Percentiles rank a stretch among this genome's conserved stretches.
phyloP scores from a whole-genome alignment of 352 stramenopile genomes.

The Pythium scleroteichum region DNA sequence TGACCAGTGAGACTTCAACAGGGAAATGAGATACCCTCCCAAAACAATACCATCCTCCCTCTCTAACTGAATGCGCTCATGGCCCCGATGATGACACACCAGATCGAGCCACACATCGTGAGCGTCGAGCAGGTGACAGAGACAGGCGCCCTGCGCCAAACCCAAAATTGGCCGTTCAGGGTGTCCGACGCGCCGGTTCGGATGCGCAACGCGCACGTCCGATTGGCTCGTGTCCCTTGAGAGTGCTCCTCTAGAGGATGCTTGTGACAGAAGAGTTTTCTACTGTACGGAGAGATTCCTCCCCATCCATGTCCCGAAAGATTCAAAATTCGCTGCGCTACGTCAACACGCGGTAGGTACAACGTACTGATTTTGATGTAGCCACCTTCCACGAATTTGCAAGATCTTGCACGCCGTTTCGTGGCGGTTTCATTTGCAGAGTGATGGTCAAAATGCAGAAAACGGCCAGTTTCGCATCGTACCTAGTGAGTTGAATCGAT shows the following conservation, averaged over 20 bases:
- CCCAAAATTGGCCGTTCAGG: not conserved
- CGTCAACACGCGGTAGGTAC: no score
- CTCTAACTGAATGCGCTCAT: no score
- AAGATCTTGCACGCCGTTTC: slow-evolving; percentile 11
- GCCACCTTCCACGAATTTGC: slow-evolving; percentile 9
- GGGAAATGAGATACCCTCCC: not conserved
- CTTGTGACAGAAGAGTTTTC: no score
- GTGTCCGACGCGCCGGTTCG: not conserved
- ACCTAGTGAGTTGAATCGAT: slow-evolving; percentile 7
- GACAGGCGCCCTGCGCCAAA: not conserved
- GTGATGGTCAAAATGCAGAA: slow-evolving; percentile 3
- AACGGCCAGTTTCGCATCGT: not conserved
- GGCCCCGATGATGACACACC: no score
- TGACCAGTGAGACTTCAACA: slow-evolving; percentile 9
- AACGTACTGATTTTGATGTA: not conserved
- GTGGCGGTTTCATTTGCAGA: slow-evolving; percentile 16
- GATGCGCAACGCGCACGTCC: not conserved
- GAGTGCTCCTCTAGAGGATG: not conserved
- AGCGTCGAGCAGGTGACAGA: not conserved
- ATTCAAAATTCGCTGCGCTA: no score
- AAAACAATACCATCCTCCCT: not conserved
- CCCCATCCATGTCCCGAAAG: no score
- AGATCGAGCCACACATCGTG: no score
- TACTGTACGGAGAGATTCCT: no score
- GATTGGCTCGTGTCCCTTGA: not conserved